Base-by-base conservation (phyloP, 2,329 filamentous ascomycete species). In the Knufia fluminis region DNA sequence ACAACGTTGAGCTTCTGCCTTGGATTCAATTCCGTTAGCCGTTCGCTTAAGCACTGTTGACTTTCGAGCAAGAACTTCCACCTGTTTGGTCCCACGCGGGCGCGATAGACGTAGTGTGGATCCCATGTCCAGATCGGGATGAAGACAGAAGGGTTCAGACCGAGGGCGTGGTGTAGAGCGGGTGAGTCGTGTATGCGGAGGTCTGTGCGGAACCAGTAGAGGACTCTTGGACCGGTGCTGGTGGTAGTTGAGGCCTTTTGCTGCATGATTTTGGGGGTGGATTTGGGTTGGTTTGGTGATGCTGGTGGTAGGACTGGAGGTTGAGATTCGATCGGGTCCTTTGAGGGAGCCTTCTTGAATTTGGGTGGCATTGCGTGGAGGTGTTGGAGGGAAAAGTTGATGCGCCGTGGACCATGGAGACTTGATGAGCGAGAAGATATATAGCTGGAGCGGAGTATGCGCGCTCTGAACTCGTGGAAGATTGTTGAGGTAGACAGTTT, bases 81-180 rank as follows among this genome's bases (percentile, higher is more conserved):
- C 57, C 85, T 72, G 59, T 90, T 90, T 7, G 79, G 69, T 0
- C 83, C 83, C 3, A 82, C 83, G 50, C 84, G 75, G 1, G 81
- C 79, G 26, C 75, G 75, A 62, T 87, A 88, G 22, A 89, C 83
- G 61, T 89, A 89, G 62, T 89, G 83, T 50, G 84, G 84, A 62
- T 88, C 85, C 83, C 84, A 90, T 1, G 82, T 86, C 74, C 85
- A 90, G 40, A 89, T 76, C 1, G 84, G 85, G 71, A 83, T 89
- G 22, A 90, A 69, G 17, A 76, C 78, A 46, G 76, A 75, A 1
- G 85, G 83, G 0, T 84, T 72, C 4, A 89, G 71, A 51, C 84
- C 81, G 6, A 90, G 66, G 0, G 85, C 85, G 1, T 83, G 83
- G 62, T 81, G 75, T 22, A 90, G 70, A 1, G 83, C 84, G 7